Conservation (phyloP, 768 basidiomycete species). For the Hygrophoropsis aurantiaca region DNA sequence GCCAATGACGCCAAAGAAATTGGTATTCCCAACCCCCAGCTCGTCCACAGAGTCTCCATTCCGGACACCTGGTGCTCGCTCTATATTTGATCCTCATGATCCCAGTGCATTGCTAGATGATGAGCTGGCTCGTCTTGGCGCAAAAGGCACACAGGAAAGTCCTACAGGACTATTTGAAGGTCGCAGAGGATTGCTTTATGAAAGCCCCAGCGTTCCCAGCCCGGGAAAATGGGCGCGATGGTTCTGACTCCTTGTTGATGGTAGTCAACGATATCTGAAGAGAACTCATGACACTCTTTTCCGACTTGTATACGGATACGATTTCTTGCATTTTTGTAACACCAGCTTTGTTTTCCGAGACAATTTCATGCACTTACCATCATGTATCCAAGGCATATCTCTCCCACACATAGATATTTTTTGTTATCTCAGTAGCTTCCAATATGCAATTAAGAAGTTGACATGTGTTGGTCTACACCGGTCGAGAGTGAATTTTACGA, state of each 20-base stretch:
- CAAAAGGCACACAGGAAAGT: slow-evolving; percentile 49
- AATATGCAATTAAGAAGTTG: no score
- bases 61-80: slow-evolving; percentile 45
- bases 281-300: no score
- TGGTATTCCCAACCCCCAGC: slow-evolving; percentile 31
- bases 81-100: slow-evolving; percentile 71
- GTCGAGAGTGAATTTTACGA: no score
- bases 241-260: slow-evolving; percentile 37
- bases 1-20: slow-evolving; percentile 45
- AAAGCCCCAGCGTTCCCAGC: slow-evolving; percentile 66
- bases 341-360: no score
- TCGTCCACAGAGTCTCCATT: slow-evolving; percentile 40
- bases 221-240: slow-evolving; percentile 54
- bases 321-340: no score
- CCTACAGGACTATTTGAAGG: slow-evolving; percentile 69
- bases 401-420: no score
- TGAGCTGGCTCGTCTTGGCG: slow-evolving; percentile 58
- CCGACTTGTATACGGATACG: no score
- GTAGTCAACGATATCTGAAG: no score
- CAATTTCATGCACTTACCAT: no score
- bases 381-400: no score
- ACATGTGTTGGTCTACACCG: no score
- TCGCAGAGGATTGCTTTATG: slow-evolving; percentile 59
- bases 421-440: no score
- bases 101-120: slow-evolving; percentile 68